Base-by-base conservation (phyloP, 106 monocot species). In the Dendrobium chrysotoxum region DNA sequence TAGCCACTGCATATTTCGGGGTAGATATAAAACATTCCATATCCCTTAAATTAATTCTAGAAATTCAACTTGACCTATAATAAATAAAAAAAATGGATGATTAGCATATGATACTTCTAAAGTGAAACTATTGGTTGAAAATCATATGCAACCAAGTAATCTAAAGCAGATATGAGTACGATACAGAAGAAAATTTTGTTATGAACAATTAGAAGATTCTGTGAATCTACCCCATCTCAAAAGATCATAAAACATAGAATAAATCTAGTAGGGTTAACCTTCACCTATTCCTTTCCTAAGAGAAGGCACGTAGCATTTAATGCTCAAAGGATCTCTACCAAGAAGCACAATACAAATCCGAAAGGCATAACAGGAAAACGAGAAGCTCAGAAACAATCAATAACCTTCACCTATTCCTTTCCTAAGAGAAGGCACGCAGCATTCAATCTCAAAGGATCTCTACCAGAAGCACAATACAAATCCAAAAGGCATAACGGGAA, bases 11-110 rank as follows among this genome's bases (percentile, higher is more conserved):
- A 83, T 92, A 83, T 74, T 64, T 82, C 20, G 67, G 83, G 15
- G 79, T 89, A 1, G 95, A 95, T 28, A 75, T 75, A 8, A 91
- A 23, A 83, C 95, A 95, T 75, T 92, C 95, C 95, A 95, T 95
- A 13, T 82, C 73, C 39, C 79, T 78, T 30, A 74, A 66, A 61
- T 16, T 55, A 17, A 68, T 75, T 64, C 15, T 17, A 76, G 1
- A 79, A 47, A 39, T 50, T 50, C 20, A 80, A 30, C 72, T 73
- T 45, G 30, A 78, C 4, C 20, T 23, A 78, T 20, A 72, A 70
- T 11, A 53, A 46, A 35, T 35, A 3, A 35, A 35, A 35, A 31
- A 15, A 73, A 77, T 21, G 61, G 4, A 73, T 28, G 0, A 76
- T 76, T 26, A 47, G 47, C 47, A 4, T 25, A 13, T 3, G 13